These are phyloP conservation scores for Rossbeevera mucosa DNA, from an alignment of 768 basidiomycete genomes.

Conservation along the genomic window DNA sequence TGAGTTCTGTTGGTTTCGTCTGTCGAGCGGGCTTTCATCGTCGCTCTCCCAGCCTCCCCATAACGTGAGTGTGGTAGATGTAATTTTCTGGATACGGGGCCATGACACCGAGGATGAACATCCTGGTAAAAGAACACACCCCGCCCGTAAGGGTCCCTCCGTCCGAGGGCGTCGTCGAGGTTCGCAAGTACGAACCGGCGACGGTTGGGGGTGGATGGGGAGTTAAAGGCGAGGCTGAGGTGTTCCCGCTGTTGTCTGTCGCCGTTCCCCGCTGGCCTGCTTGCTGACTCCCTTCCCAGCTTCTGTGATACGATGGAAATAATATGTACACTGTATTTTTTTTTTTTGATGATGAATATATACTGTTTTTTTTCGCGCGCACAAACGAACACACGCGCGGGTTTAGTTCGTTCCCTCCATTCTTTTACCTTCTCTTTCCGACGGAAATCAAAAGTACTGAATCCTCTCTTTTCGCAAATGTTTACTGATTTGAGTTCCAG, in stretches of 20 bases:
- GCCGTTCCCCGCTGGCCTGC: not conserved
- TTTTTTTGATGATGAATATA: too few species aligned
- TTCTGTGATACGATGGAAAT: not conserved
- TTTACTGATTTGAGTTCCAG: constrained; percentile 25
- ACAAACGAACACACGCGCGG: constrained; percentile 6
- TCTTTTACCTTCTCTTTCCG: not conserved
- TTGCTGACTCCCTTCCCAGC: constrained; percentile 8
- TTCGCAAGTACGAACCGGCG: constrained; percentile 27
- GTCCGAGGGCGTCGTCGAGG: constrained; percentile 27
- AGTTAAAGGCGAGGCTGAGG: constrained; percentile 90
- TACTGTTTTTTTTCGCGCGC: constrained; percentile 8
- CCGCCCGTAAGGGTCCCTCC: constrained; percentile 42
- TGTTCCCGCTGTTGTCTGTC: constrained; percentile 8
- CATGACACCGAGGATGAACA: constrained; percentile 63
- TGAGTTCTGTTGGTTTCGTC: constrained; percentile 7
- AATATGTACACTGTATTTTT: not conserved
- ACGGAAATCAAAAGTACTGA: constrained; percentile 18
- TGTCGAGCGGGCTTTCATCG: too few species aligned
- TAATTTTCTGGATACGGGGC: constrained; percentile 6
- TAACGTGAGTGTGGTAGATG: not conserved
- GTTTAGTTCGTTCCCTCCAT: not conserved
- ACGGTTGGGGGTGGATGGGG: constrained; percentile 68
- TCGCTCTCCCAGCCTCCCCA: too few species aligned
- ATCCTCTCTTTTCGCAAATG: not conserved
- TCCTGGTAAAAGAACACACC: constrained; percentile 88